Evolutionary conservation across 768 basidiomycete genomes (phyloP).

Genomic region (Clathrus columnatus): DNA sequence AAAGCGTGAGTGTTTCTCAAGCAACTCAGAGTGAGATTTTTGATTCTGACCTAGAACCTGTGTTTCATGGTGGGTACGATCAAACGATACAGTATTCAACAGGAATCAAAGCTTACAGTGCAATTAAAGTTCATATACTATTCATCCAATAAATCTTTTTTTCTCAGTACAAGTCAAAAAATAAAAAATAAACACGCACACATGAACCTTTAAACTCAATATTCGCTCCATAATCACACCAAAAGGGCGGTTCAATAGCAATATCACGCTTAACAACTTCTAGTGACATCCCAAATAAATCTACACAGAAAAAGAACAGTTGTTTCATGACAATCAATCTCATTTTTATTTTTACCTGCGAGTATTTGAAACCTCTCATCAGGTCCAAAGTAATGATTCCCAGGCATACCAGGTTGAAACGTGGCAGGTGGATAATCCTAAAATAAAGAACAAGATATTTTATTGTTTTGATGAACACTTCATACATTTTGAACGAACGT

Average conservation of each 20-base stretch:
- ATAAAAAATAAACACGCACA: neutral
- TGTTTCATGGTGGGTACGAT: no score
- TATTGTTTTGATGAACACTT: neutral
- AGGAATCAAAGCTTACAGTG: constrained; percentile 2
- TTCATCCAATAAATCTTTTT: neutral
- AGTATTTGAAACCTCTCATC: constrained; percentile 13
- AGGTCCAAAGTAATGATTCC: constrained; percentile 8
- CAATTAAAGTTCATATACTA: constrained; percentile 8
- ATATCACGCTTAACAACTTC: constrained; percentile 2
- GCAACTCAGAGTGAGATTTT: neutral
- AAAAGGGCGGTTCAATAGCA: constrained; percentile 12
- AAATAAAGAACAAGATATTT: neutral
- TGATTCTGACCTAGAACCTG: no score
- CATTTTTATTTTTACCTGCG: neutral
- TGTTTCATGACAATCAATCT: neutral
- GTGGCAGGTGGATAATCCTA: constrained; percentile 9
- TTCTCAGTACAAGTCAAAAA: neutral
- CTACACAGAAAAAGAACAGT: neutral
- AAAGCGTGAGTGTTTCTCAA: neutral
- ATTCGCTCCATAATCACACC: constrained; percentile 13
- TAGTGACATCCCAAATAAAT: constrained; percentile 11
- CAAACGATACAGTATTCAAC: neutral
- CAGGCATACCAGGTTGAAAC: neutral
- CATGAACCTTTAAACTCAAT: constrained; percentile 13
- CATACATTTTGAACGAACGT: neutral